Conservation (phyloP, 2,329 filamentous ascomycete species). For the Ophiostoma piceae region DNA sequence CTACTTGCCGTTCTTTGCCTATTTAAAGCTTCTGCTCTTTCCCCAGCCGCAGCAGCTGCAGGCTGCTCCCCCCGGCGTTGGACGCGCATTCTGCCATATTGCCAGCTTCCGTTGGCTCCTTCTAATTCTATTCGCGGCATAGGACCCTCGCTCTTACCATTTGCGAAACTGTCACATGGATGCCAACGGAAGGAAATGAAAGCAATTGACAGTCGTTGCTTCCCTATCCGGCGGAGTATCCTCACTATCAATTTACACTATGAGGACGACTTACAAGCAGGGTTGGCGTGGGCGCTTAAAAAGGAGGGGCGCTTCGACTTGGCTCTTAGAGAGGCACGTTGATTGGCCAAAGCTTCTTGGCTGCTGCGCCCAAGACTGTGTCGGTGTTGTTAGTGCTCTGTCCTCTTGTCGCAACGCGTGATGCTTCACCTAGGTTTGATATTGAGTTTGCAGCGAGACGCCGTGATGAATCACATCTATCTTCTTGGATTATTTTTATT, state of each 20-base stretch:
- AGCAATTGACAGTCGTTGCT: not conserved
- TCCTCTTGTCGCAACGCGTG: not conserved
- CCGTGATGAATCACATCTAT: not conserved
- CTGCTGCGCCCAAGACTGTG: slow-evolving; percentile 1
- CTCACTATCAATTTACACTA: not conserved
- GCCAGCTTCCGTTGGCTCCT: slow-evolving; percentile 1
- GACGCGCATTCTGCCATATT: not conserved
- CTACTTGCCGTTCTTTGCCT: slow-evolving; percentile 10
- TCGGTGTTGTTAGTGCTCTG: slow-evolving; percentile 1
- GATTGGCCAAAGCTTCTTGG: slow-evolving; percentile 21
- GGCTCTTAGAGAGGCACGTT: slow-evolving; percentile 8
- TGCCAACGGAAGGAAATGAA: not conserved
- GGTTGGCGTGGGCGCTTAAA: slow-evolving; percentile 24
- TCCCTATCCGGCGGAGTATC: not conserved
- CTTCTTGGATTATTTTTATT: not conserved
- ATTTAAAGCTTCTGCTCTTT: slow-evolving; percentile 1
- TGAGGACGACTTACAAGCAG: slow-evolving; percentile 21
- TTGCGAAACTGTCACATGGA: not conserved
- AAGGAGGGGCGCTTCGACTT: slow-evolving; percentile 19
- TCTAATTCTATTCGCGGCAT: not conserved
- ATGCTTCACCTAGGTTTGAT: not conserved
- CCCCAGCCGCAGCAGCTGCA: not conserved
- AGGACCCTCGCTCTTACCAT: not conserved
- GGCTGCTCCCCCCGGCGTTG: not conserved
- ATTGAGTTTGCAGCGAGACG: not conserved